Evolutionary conservation across 306 rosid genomes (phyloP).

Genomic region (Vicia villosa): DNA sequence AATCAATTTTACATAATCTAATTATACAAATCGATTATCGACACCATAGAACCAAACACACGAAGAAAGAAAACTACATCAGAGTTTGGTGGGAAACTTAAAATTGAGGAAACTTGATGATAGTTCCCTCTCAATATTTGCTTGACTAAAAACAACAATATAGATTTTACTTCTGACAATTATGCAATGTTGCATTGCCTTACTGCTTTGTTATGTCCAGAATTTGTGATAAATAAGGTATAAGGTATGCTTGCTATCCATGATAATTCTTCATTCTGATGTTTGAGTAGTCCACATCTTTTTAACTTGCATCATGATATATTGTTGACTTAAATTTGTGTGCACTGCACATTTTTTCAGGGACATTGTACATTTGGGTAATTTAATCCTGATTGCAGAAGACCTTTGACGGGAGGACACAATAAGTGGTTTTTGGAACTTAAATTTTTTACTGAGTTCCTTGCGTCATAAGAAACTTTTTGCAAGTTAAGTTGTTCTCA

Average conservation of each 20-base stretch:
- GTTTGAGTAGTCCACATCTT: slow-evolving; percentile 11
- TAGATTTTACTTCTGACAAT: not conserved
- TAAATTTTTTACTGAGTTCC: slow-evolving; percentile 17
- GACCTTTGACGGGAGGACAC: slow-evolving; percentile 32
- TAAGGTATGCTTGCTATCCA: slow-evolving; percentile 17
- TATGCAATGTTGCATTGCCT: not conserved
- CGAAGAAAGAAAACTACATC: not conserved
- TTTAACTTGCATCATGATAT: slow-evolving; percentile 27
- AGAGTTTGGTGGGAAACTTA: not conserved
- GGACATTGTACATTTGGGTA: slow-evolving; percentile 35
- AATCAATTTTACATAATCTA: not conserved
- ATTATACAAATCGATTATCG: not conserved
- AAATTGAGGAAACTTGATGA: not conserved
- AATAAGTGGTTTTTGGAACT: not conserved
- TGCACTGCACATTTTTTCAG: slow-evolving; percentile 21
- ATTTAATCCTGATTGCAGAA: slow-evolving; percentile 24
- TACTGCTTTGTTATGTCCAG: not conserved
- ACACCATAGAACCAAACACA: not conserved
- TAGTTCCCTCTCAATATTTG: not conserved
- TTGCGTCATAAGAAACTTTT: slow-evolving; percentile 22
- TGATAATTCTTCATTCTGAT: slow-evolving; percentile 19
- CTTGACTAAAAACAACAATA: not conserved
- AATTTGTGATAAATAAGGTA: not conserved
- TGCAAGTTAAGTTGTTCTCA: slow-evolving; percentile 33
- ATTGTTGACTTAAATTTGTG: slow-evolving; percentile 27